phyloP scores from a whole-genome alignment of 2,329 filamentous ascomycete genomes.

The Exserohilum turcica region DNA sequence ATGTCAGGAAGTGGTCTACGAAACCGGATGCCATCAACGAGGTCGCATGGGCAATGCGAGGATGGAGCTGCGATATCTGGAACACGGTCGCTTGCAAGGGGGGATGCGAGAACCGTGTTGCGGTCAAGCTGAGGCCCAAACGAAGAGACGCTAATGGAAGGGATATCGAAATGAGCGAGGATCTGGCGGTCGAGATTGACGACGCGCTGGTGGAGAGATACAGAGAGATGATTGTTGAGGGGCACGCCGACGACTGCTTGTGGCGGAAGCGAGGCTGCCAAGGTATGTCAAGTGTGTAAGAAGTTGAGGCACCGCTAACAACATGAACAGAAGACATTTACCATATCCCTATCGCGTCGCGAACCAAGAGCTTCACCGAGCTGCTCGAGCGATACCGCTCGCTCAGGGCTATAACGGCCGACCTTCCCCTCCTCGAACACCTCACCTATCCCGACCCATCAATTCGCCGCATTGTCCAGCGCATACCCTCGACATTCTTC shows the following conservation, averaged over 20 bases:
- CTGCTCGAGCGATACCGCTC: slow-evolving; percentile 50
- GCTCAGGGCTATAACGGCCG: slow-evolving; percentile 39
- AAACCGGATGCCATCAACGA: slow-evolving; percentile 87
- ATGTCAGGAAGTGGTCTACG: slow-evolving; percentile 89
- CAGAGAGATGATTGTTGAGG: slow-evolving; percentile 70
- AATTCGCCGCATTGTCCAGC: slow-evolving; percentile 32
- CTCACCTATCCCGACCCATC: slow-evolving; percentile 40
- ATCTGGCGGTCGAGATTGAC: slow-evolving; percentile 55
- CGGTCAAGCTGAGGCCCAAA: slow-evolving; percentile 71
- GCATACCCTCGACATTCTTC: slow-evolving; percentile 35
- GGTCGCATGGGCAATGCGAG: slow-evolving; percentile 91
- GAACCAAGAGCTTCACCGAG: slow-evolving; percentile 45
- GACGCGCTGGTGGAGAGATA: slow-evolving; percentile 78
- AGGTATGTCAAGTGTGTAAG: slow-evolving; percentile 56
- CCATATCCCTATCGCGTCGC: slow-evolving; percentile 55
- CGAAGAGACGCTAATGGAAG: slow-evolving; percentile 52
- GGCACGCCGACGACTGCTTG: slow-evolving; percentile 79
- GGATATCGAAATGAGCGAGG: slow-evolving; percentile 59
- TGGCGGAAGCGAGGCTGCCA: slow-evolving; percentile 91
- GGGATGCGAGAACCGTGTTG: slow-evolving; percentile 80
- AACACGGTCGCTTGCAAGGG: slow-evolving; percentile 82
- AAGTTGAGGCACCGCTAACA: slow-evolving; percentile 22
- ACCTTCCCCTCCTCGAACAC: slow-evolving; percentile 43
- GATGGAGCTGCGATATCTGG: slow-evolving; percentile 76
- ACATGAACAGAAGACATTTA: slow-evolving; percentile 63